Evolutionary conservation across 352 stramenopile species (phyloP).

Genomic region (Peronosclerospora sorghi): DNA sequence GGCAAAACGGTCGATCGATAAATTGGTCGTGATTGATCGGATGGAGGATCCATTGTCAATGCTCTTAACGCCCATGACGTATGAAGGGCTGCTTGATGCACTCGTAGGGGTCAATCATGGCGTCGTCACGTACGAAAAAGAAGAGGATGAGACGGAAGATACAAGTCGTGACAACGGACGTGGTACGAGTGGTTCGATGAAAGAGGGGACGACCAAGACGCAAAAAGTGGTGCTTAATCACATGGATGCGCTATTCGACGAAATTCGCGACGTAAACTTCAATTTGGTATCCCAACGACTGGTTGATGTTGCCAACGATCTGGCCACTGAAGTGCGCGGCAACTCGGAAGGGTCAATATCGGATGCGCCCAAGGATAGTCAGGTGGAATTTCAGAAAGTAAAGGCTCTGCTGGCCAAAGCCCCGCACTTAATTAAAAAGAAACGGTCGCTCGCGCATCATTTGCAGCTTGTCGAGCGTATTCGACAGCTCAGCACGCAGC

Average conservation of each 20-base stretch:
- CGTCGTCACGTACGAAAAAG: slow-evolving; percentile 48
- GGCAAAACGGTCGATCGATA: slow-evolving; percentile 23
- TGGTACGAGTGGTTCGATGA: too few species aligned
- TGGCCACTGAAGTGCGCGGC: slow-evolving; percentile 35
- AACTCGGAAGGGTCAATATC: slow-evolving; percentile 8
- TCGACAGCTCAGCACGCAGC: slow-evolving; percentile 41
- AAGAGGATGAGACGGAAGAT: slow-evolving; percentile 18
- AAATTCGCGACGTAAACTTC: slow-evolving; percentile 76
- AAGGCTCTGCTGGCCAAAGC: slow-evolving; percentile 46
- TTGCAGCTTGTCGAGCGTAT: slow-evolving; percentile 56
- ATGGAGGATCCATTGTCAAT: slow-evolving; percentile 76
- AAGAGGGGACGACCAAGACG: slow-evolving; percentile 8
- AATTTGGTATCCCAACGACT: slow-evolving; percentile 47
- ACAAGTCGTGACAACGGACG: slow-evolving; percentile 1
- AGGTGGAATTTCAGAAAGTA: slow-evolving; percentile 30
- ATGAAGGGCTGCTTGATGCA: slow-evolving; percentile 68
- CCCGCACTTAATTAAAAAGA: slow-evolving; percentile 65
- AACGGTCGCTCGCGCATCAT: slow-evolving; percentile 50
- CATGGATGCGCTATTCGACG: slow-evolving; percentile 52
- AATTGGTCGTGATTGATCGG: slow-evolving; percentile 57
- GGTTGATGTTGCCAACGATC: slow-evolving; percentile 37
- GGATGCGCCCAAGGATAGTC: slow-evolving; percentile 13
- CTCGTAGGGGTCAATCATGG: slow-evolving; percentile 65
- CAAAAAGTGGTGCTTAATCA: slow-evolving; percentile 61
- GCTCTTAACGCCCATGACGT: slow-evolving; percentile 76